Percentiles rank a stretch among this genome's conserved stretches.
These are phyloP conservation scores for Amanita polypyramis DNA, from an alignment of 768 basidiomycete genomes.

Conservation along the genomic window DNA sequence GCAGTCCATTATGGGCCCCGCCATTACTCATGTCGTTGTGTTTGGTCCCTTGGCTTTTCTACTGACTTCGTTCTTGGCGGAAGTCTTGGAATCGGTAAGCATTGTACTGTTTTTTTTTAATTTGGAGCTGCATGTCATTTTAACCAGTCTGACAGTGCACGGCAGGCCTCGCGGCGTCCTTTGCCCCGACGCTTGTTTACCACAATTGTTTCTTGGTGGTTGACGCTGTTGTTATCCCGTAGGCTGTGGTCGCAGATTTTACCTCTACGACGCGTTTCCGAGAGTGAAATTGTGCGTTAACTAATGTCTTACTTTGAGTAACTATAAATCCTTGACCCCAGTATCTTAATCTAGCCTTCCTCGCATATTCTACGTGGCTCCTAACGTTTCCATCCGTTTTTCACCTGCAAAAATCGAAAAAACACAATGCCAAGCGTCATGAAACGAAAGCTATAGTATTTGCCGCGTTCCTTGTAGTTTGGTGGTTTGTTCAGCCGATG, in stretches of 20 bases:
- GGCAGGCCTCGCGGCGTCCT: slow-evolving; percentile 6
- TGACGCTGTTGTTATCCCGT: slow-evolving; percentile 17
- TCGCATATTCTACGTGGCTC: slow-evolving; percentile 21
- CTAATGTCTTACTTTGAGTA: slow-evolving; percentile 1
- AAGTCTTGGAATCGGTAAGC: slow-evolving; percentile 12
- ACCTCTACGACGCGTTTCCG: slow-evolving; percentile 21
- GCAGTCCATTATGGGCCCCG: slow-evolving; percentile 46
- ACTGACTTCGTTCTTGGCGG: slow-evolving; percentile 35
- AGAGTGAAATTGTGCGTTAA: slow-evolving; percentile 29
- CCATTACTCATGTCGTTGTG: slow-evolving; percentile 44
- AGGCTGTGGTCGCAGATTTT: slow-evolving; percentile 20
- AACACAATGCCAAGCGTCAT: not conserved
- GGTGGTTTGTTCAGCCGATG: slow-evolving; percentile 24
- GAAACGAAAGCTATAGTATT: slow-evolving; percentile 11
- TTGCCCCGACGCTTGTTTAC: slow-evolving; percentile 15
- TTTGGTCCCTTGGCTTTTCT: slow-evolving; percentile 48
- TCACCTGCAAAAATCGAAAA: slow-evolving; percentile 8
- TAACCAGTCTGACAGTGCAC: slow-evolving; percentile 1
- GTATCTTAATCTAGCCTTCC: slow-evolving; percentile 23
- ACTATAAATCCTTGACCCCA: slow-evolving; percentile 5
- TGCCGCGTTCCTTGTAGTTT: slow-evolving; percentile 21
- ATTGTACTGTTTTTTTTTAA: not conserved
- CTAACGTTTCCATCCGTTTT: slow-evolving; percentile 12
- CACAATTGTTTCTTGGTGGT: slow-evolving; percentile 17
- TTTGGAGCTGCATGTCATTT: not conserved